Conservation (phyloP, 495 filamentous ascomycete species). For the Trichoderma reesei region DNA sequence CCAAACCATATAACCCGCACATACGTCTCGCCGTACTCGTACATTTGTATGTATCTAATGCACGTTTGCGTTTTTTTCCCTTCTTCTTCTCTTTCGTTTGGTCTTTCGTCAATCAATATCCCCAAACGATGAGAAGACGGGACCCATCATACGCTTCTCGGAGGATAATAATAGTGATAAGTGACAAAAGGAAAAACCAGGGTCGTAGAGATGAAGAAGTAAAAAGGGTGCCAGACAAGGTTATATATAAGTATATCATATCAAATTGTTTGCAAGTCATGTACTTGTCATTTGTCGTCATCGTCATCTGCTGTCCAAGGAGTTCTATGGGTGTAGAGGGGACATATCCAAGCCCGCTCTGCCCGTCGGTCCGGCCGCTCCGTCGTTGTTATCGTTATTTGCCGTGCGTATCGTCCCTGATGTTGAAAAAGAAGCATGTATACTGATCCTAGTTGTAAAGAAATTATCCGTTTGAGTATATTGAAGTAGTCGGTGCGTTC, state of each 20-base stretch:
- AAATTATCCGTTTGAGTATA: slow-evolving; percentile 5
- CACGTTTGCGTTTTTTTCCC: not conserved
- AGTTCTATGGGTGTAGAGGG: not conserved
- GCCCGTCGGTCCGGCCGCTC: not conserved
- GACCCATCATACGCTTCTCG: not conserved
- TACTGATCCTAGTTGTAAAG: not conserved
- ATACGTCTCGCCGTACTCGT: not conserved
- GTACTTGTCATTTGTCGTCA: slow-evolving; percentile 3
- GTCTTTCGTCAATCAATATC: slow-evolving; percentile 2
- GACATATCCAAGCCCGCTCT: slow-evolving; percentile 6
- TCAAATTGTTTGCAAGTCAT: slow-evolving; percentile 1
- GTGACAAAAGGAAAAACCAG: not conserved
- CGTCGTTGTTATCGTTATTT: slow-evolving; percentile 8
- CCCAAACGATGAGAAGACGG: not conserved
- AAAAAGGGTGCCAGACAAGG: not conserved
- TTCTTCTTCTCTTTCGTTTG: not conserved
- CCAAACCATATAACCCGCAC: not conserved
- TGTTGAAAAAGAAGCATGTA: not conserved
- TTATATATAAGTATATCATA: not conserved
- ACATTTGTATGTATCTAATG: not conserved
- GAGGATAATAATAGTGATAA: not conserved
- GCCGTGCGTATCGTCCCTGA: slow-evolving; percentile 4
- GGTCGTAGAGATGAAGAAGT: not conserved
- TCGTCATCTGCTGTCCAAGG: slow-evolving; percentile 5
- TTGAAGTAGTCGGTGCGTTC: slow-evolving; percentile 1